Conservation (phyloP, 78 protist species). For the Dictyostelium brefeldianum region DNA sequence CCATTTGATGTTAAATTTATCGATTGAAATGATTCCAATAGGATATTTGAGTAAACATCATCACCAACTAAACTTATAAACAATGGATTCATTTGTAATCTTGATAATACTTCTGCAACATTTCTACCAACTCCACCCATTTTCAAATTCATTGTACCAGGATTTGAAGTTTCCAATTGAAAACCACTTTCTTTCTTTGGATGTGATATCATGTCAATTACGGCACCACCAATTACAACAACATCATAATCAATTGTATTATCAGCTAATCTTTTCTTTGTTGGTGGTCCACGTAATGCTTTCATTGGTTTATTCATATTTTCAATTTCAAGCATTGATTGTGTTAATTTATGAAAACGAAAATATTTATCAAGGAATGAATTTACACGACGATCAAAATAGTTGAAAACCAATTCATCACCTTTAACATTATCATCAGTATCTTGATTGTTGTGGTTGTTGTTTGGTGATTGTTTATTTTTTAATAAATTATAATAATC, state of each 20-base stretch:
- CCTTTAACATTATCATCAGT: not conserved
- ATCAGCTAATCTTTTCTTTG: not conserved
- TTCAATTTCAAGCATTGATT: not conserved
- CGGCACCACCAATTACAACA: conserved; percentile 71
- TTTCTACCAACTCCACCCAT: conserved; percentile 88
- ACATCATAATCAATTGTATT: not conserved
- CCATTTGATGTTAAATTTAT: conserved; percentile 18
- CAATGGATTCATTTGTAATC: conserved; percentile 34
- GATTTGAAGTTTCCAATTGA: conserved; percentile 28
- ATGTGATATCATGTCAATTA: conserved; percentile 44
- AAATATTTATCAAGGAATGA: not conserved
- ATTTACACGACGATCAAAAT: not conserved
- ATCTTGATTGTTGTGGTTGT: not conserved
- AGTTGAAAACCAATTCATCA: conserved; percentile 19
- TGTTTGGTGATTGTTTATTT: not conserved
- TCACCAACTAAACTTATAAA: conserved; percentile 75
- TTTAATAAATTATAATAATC: conserved; percentile 5
- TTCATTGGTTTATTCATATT: not conserved
- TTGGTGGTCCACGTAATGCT: not conserved
- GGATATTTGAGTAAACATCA: conserved; percentile 26
- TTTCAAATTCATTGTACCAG: conserved; percentile 24
- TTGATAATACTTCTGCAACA: conserved; percentile 36
- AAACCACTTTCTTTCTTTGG: conserved; percentile 54
- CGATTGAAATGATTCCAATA: conserved; percentile 27
- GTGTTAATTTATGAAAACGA: not conserved